Base-by-base conservation (phyloP, 177 flowering plant species). In the Vitis hybrid region DNA sequence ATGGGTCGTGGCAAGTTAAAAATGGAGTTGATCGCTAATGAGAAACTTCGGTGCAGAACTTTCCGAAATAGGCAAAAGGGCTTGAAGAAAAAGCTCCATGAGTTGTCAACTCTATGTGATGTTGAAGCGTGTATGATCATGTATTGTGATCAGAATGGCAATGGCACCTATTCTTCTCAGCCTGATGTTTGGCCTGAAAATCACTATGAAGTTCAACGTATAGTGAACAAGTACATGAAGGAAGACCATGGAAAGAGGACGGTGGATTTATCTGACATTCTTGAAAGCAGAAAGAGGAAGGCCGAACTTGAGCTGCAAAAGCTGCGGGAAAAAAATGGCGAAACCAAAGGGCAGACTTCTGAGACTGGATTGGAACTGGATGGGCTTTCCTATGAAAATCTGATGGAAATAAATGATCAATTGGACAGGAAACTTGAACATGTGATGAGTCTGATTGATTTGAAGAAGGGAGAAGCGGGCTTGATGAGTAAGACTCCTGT, bases 111-210 rank as follows among this genome's bases (percentile, higher is more conserved):
- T 3, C 71, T 77, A 18, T 77, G 80, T 13, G 77, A 66, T 21
- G 80, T 77, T 4, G 64, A 59, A 51, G 74, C 77, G 0, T 70
- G 73, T 59, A 56, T 77, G 64, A 77, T 77, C 46, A 66, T 73
- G 32, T 66, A 69, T 30, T 68, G 68, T 10, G 73, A 64, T 1
- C 51, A 71, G n/a, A 7, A 24, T 7, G 58, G 56, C 27, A 60
- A 60, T 21, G 24, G 46, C 24, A 15, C 65, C 13, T 35, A 6
- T 35, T 35, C 46, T 35, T 24, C 8, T 14, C 70, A 59, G 27
- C 66, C 73, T 0, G 77, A 73, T 7, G 58, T 62, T 2, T 73
- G 80, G 74, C 80, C 80, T 17, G 59, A 65, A n/a, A 67, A 73
- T 21, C 57, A 11, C 3, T 57, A 70, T 2, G 68, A 65, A 19